A percentile compares a stretch with the other conserved stretches of the same genome.
Evolutionary conservation across 2,329 filamentous ascomycete genomes (phyloP).

Genomic region (Ambrosiella beaveri): DNA sequence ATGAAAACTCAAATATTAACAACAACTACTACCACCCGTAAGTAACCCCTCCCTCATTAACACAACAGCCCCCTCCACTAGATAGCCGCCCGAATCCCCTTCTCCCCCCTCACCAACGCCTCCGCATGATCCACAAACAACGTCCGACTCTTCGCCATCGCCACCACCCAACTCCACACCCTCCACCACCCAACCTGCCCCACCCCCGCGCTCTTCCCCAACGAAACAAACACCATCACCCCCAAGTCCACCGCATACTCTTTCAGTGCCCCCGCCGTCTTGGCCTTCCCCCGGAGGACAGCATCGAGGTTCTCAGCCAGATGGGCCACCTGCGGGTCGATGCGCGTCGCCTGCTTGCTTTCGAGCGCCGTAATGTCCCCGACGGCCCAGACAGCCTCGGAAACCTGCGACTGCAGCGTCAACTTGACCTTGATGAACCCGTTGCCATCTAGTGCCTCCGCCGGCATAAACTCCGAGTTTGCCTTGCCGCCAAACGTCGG

Average conservation of each 20-base stretch:
- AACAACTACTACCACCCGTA: too few species aligned
- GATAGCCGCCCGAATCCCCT: constrained; percentile 13
- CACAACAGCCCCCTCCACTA: not conserved
- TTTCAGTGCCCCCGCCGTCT: constrained; percentile 5
- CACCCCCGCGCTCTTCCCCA: constrained; percentile 24
- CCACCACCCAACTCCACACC: constrained; percentile 23
- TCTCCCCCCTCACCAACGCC: constrained; percentile 21
- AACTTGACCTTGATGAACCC: constrained; percentile 24
- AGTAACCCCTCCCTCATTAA: not conserved
- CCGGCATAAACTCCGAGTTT: constrained; percentile 29
- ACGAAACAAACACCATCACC: constrained; percentile 21
- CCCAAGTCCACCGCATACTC: constrained; percentile 20
- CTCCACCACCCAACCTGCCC: constrained; percentile 24
- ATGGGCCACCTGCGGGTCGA: constrained; percentile 20
- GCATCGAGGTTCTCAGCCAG: constrained; percentile 21
- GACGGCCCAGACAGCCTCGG: constrained; percentile 25
- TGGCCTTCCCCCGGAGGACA: constrained; percentile 18
- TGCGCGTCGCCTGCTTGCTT: constrained; percentile 18
- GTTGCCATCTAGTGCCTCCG: constrained; percentile 20
- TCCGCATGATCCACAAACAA: constrained; percentile 22
- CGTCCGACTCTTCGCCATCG: constrained; percentile 23
- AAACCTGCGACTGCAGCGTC: constrained; percentile 20
- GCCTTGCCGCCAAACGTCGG: constrained; percentile 28
- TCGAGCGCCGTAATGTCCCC: constrained; percentile 29
- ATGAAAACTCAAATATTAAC: too few species aligned